Percentiles rank a stretch among this genome's conserved stretches.
These are phyloP conservation scores for Emergomyces africanus DNA, from an alignment of 2,329 filamentous ascomycete genomes.

Conservation along the genomic window DNA sequence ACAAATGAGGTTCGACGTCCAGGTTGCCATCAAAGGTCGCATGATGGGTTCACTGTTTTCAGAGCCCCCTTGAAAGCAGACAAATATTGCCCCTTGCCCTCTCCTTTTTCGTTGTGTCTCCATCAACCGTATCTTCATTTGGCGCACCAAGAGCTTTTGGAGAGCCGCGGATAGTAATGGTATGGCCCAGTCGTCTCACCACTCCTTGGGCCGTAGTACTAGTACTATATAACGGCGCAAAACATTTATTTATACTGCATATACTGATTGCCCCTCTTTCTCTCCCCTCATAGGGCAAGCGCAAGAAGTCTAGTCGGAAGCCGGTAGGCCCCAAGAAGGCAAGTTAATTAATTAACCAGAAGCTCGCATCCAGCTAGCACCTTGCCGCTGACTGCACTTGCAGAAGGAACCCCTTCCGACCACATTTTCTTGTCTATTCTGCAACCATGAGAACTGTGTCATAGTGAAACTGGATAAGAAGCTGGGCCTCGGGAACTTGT, in stretches of 20 bases:
- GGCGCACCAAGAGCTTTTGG: background rate
- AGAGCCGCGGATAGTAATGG: background rate
- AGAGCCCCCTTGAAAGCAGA: background rate
- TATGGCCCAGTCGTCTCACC: background rate
- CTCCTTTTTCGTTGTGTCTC: background rate
- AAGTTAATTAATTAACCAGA: conserved; percentile 13
- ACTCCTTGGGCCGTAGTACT: background rate
- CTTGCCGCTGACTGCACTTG: background rate
- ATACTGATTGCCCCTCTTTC: background rate
- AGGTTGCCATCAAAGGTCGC: background rate
- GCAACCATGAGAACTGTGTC: conserved; percentile 92
- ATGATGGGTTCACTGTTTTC: background rate
- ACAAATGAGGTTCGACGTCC: background rate
- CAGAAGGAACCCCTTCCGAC: conserved; percentile 43
- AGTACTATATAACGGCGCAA: background rate
- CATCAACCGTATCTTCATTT: background rate
- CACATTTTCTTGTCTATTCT: conserved; percentile 94
- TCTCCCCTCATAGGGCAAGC: conserved; percentile 56
- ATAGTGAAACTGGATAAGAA: conserved; percentile 91
- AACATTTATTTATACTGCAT: background rate
- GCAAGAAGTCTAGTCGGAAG: conserved; percentile 74
- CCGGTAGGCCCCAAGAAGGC: conserved; percentile 75
- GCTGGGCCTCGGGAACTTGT: conserved; percentile 66
- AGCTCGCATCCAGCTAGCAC: background rate
- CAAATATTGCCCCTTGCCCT: background rate